Conservation (phyloP, 108 stramenopile species). For the Halocafeteria seosinensis region DNA sequence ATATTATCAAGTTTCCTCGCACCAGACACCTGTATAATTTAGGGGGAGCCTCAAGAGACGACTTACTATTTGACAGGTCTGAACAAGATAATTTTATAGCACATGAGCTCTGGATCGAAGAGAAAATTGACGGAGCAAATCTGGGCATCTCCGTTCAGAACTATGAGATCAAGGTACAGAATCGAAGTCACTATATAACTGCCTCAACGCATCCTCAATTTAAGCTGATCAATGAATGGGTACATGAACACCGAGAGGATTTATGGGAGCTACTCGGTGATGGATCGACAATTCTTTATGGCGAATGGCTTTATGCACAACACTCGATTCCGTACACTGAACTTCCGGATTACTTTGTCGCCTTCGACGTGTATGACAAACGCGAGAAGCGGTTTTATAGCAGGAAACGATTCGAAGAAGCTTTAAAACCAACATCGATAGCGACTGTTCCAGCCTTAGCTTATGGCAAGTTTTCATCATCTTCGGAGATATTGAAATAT, state of each 20-base stretch:
- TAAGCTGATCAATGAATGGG: conserved; percentile 11
- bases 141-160: conserved; percentile 22
- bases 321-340: conserved; percentile 30
- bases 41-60: conserved; percentile 9
- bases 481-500: too few relatives aligned
- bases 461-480: too few relatives aligned
- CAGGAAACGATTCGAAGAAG: neutral
- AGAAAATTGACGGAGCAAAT: conserved; percentile 45
- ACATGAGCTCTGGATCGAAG: conserved; percentile 19
- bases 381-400: conserved; percentile 10
- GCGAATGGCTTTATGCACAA: conserved; percentile 34
- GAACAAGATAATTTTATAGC: neutral
- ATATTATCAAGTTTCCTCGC: conserved; percentile 12
- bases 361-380: conserved; percentile 36
- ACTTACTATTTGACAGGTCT: neutral
- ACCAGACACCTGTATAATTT: conserved; percentile 4
- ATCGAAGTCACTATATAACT: conserved; percentile 29
- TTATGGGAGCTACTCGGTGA: conserved; percentile 8
- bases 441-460: conserved; percentile 10
- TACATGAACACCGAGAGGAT: conserved; percentile 8
- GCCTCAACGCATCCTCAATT: neutral
- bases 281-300: conserved; percentile 16
- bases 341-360: conserved; percentile 32
- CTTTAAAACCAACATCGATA: conserved; percentile 8
- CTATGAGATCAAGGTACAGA: conserved; percentile 20